Conservation (phyloP, 2,329 filamentous ascomycete species). For the Penicillium sp. region DNA sequence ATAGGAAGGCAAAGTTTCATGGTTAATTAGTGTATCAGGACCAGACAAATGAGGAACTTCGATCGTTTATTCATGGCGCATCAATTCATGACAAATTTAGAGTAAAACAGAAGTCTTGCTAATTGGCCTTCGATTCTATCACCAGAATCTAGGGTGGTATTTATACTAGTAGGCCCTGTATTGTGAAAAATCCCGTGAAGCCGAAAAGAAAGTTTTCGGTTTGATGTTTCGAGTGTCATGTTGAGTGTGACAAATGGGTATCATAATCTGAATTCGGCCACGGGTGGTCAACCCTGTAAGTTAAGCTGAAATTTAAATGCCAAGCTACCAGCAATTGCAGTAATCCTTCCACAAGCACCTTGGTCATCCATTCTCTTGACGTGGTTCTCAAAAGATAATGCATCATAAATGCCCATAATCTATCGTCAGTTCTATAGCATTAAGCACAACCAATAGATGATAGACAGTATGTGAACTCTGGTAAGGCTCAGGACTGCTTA, state of each 20-base stretch:
- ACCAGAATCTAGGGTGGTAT: neutral
- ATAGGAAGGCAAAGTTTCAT: too few species aligned
- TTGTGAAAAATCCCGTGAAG: neutral
- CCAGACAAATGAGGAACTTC: neutral
- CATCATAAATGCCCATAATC: neutral
- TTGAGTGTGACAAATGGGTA: neutral
- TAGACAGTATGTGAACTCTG: neutral
- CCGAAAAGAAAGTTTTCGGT: neutral
- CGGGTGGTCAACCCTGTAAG: neutral
- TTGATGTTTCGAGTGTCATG: neutral
- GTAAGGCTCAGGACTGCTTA: constrained; percentile 40
- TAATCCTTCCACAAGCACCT: neutral
- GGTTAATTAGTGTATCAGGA: too few species aligned
- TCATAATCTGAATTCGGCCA: neutral
- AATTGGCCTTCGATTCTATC: too few species aligned
- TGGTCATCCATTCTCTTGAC: too few species aligned
- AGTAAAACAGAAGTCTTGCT: neutral
- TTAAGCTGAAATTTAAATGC: neutral
- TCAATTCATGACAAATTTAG: neutral
- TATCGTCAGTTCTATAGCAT: neutral
- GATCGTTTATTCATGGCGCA: neutral
- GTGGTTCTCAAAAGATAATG: neutral
- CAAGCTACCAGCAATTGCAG: neutral
- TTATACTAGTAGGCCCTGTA: neutral
- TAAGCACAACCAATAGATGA: neutral